Evolutionary conservation across 768 basidiomycete genomes (phyloP), one percentile per base, ranked within the genome.

Genomic region (Megacollybia marginata): DNA sequence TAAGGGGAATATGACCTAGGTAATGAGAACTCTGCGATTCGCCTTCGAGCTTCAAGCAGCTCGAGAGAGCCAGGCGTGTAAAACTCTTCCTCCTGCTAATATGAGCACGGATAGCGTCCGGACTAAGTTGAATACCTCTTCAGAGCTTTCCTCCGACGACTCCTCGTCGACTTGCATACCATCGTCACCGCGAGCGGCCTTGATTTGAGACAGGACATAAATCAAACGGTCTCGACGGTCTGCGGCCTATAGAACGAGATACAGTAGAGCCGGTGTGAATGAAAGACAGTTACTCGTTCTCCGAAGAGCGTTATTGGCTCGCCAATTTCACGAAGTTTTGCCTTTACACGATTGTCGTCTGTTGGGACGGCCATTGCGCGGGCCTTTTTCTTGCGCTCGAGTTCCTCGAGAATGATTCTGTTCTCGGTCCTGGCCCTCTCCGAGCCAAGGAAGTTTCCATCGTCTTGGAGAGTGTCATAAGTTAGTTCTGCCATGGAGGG

Each of bases 291-390:
- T 62, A 96, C 93, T 52, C 92, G 84, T 79, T 98, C 96, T 55
- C 94, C 96, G 58, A 98, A 99, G 23, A 98, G 76, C 5, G 94
- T 97, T 60, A 98, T 94, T 35, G 96, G 96, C 65, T 99, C 92
- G 35, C 92, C 94, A 57, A 96, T 84, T 69, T 95, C 92, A 50
- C 96, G 76, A 51, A 99, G 74, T 50, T 90, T 76, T 35, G 85
- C 83, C 62, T 87, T 88, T 59, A 99, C 96, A 56, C 88, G 85
- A 60, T 82, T 87, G 67, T 98, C 96, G 66, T 98, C 95, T 7
- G 96, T 99, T 8, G 96, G 96, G 9, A 98, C 92, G 7, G 94
- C 96, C 69, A 97, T 80, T 52, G 76, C 85, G 55, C 96, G 78
- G 11, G 94, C 88, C 59, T 92, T 87, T 75, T 96, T 96, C 77